Conservation (phyloP, 495 filamentous ascomycete species). For the Tetracladium setigerum region DNA sequence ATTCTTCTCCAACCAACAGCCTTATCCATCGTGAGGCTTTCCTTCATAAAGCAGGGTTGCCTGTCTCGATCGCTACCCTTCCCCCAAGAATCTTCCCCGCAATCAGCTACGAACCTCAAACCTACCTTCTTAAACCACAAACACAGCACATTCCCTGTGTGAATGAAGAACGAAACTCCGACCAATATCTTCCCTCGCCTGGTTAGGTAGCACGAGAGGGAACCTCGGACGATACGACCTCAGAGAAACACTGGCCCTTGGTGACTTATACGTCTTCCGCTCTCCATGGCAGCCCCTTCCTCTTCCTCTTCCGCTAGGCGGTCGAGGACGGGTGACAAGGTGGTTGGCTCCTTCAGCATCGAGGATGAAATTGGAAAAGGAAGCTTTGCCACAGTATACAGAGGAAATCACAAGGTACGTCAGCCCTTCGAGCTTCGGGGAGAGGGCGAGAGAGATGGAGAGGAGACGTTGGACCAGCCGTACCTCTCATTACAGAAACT, state of each 20-base stretch:
- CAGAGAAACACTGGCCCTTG: too few relatives aligned
- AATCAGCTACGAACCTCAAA: not conserved
- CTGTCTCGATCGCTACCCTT: not conserved
- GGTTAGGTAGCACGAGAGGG: constrained; percentile 29
- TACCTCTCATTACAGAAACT: constrained; percentile 1
- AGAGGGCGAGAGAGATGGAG: too few relatives aligned
- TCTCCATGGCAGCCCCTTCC: constrained; percentile 33
- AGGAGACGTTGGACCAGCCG: not conserved
- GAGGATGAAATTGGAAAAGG: constrained; percentile 86
- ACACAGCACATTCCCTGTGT: constrained; percentile 12
- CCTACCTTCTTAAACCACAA: constrained; percentile 5
- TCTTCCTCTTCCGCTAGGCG: constrained; percentile 34
- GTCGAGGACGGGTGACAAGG: constrained; percentile 45
- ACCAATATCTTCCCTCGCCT: constrained; percentile 37
- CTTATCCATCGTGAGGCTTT: not conserved
- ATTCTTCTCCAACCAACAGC: constrained; percentile 1
- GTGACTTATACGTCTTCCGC: too few relatives aligned
- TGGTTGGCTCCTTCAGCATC: constrained; percentile 69
- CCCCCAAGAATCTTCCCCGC: not conserved
- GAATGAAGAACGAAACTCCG: constrained; percentile 40
- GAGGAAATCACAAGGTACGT: constrained; percentile 76
- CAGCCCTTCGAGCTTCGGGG: constrained; percentile 1
- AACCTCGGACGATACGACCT: constrained; percentile 4
- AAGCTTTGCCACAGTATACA: constrained; percentile 92
- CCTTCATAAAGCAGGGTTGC: not conserved